Conservation (phyloP, 78 protist species). For the Anaeramoeba flamelloides region DNA sequence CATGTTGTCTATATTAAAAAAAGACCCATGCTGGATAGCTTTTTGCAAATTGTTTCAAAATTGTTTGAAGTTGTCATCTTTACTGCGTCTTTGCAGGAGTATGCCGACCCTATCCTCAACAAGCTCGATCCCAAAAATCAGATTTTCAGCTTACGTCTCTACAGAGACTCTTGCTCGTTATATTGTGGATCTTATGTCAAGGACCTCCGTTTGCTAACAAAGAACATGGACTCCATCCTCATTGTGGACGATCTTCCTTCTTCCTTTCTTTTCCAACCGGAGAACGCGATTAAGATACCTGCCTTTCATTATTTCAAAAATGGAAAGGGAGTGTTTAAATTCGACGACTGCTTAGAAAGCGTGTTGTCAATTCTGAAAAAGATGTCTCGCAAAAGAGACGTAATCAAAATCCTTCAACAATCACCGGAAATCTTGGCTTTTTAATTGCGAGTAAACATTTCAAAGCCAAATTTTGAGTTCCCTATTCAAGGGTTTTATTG, state of each 20-base stretch:
- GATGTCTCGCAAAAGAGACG: no score
- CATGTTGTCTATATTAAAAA: no score
- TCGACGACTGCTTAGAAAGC: no score
- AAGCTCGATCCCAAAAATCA: neutral
- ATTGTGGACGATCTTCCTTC: neutral
- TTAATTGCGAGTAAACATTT: no score
- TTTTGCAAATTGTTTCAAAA: conserved; percentile 2
- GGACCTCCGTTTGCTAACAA: conserved; percentile 9
- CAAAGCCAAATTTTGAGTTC: no score
- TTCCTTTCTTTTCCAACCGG: neutral
- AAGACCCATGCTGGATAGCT: conserved; percentile 12
- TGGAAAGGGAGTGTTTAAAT: no score
- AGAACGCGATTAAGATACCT: no score
- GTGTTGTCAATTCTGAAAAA: no score
- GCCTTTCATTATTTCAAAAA: no score
- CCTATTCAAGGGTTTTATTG: no score
- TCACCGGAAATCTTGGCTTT: no score
- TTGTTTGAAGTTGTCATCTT: conserved; percentile 12
- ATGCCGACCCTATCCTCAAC: conserved; percentile 12
- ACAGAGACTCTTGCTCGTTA: neutral
- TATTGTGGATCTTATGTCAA: neutral
- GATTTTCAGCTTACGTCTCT: neutral
- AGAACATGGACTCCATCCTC: conserved; percentile 7
- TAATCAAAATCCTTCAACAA: no score
- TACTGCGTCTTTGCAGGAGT: neutral